phyloP scores from a whole-genome alignment of 2,329 filamentous ascomycete species.

The Byssoonygena ceratinophila region DNA sequence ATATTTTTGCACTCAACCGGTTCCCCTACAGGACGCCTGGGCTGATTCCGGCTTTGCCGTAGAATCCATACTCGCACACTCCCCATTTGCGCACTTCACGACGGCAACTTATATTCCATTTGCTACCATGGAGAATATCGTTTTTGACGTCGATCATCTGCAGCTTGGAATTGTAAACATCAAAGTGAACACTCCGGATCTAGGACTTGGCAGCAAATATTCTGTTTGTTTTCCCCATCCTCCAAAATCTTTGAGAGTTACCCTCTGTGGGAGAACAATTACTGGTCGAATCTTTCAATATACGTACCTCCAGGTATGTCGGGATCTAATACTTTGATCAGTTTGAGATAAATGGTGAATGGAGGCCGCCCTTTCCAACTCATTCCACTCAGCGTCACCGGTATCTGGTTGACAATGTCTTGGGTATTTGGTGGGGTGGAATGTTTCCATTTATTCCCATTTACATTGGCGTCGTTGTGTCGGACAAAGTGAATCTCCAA shows the following conservation, averaged over 20 bases:
- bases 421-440: no score
- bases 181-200: not conserved
- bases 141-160: not conserved
- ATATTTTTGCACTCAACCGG: constrained; percentile 7
- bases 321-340: no score
- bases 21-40: constrained; percentile 11
- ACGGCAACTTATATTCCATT: constrained; percentile 14
- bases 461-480: no score
- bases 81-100: constrained; percentile 12
- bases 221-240: constrained; percentile 1
- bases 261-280: not conserved
- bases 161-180: constrained; percentile 3
- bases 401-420: no score
- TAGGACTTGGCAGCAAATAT: not conserved
- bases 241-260: not conserved
- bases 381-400: no score
- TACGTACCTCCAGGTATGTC: constrained; percentile 7
- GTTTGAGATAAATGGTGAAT: no score
- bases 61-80: constrained; percentile 4
- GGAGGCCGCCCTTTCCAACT: no score
- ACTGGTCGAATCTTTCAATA: not conserved
- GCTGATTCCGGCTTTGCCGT: constrained; percentile 10
- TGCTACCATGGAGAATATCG: constrained; percentile 10
- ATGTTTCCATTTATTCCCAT: no score
- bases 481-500: no score